Base-by-base conservation (phyloP, 2,329 filamentous ascomycete species). In the Diaporthe batatas region DNA sequence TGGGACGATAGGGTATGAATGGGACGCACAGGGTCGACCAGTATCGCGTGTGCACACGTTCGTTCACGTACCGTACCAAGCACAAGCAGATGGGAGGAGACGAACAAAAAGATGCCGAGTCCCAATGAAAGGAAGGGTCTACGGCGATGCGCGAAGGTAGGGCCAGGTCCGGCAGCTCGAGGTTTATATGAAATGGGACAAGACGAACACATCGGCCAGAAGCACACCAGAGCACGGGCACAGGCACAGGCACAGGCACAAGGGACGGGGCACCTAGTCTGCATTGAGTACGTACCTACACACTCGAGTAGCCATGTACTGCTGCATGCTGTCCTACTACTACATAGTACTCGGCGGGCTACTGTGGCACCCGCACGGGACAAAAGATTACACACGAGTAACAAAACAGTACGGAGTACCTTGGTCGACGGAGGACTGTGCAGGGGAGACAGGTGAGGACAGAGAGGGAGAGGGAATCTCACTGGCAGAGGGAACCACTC, bases 51-150 rank as follows among this genome's bases (percentile, higher is more conserved):
- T 32, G 42, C 42, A 44, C 44, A 39, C 47, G 21, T 39, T 11
- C 47, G 21, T 39, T 11, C n/a, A 67, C 32, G 44, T 39, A 53
- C 62, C 62, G 44, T 39, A 53, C 62, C 62, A 51, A 51, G 32
- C 62, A 12, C 62, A 51, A 51, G 32, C 62, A 12, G 53, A 32
- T 39, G 47, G 62, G 32, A 47, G 39, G 18, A 32, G 10, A 64
- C 25, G 58, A 67, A 67, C 62, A 67, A 53, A 51, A 67, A 39
- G 47, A 67, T 53, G 44, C 47, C 62, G 62, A 53, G 62, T 67
- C 62, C 62, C 47, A 67, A 53, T 53, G 62, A 67, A 67, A 67
- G 62, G 32, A 67, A 67, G 62, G 62, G 32, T 67, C 51, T 51
- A 53, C 62, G 32, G 62, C 32, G 62, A 53, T 39, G 62, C n/a